A percentile compares a stretch with the other conserved stretches of the same genome.
phyloP scores from a whole-genome alignment of 768 basidiomycete species.

The Pisolithus microcarpus region DNA sequence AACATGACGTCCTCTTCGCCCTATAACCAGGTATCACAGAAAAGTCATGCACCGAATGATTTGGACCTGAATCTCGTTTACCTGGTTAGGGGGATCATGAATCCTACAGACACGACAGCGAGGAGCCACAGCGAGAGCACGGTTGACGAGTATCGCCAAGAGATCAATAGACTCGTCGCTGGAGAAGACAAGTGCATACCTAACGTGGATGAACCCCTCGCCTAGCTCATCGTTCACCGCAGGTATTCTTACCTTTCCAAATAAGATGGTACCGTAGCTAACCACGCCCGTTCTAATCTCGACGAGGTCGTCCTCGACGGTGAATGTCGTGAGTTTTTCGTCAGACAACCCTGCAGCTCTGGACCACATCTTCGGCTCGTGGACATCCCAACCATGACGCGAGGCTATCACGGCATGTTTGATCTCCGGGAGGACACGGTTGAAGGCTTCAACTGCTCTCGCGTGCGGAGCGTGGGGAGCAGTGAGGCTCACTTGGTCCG shows the following conservation, averaged over 20 bases:
- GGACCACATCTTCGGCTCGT: conserved; percentile 56
- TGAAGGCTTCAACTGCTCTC: conserved; percentile 63
- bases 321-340: conserved; percentile 44
- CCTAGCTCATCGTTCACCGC: conserved; percentile 55
- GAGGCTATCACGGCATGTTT: conserved; percentile 61
- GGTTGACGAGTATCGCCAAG: neutral
- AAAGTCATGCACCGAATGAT: conserved; percentile 3
- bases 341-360: conserved; percentile 49
- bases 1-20: conserved; percentile 59
- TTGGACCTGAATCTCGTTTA: conserved; percentile 14
- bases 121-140: neutral
- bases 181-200: conserved; percentile 34
- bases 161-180: neutral
- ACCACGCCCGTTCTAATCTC: conserved; percentile 47
- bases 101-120: neutral
- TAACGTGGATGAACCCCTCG: conserved; percentile 62
- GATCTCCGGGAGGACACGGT: conserved; percentile 44
- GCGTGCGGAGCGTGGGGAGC: conserved; percentile 50
- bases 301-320: conserved; percentile 38
- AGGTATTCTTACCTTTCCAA: conserved; percentile 72
- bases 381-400: conserved; percentile 63
- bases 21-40: conserved; percentile 27
- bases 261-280: conserved; percentile 62
- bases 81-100: conserved; percentile 69
- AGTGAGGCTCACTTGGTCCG: conserved; percentile 51